Base-by-base conservation (phyloP, 179 eudicot species). In the Nepenthes alata region DNA sequence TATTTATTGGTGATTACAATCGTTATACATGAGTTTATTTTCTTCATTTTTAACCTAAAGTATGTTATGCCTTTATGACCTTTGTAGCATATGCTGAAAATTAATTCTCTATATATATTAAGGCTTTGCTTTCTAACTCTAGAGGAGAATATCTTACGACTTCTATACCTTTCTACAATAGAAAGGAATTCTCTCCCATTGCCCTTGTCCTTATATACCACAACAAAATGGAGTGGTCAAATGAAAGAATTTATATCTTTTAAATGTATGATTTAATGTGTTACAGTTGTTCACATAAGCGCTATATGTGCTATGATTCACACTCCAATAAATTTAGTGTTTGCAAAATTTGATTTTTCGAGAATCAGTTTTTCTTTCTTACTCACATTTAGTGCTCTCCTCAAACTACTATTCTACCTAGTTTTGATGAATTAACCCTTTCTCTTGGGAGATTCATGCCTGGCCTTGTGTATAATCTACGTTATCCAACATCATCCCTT, bases 61-160 rank as follows among this genome's bases (percentile, higher is more conserved):
- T 61, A 3, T 55, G 55, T 6, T 2, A 15, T 36, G 25, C 15
- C 6, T 61, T 61, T 37, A 3, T 41, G 61, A 1, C 2, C 2
- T 54, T 63, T n/a, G 0, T 44, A 11, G 52, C 59, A 3, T 5
- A n/a, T 11, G 12, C 38, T 7, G 41, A 68, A 11, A 55, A 36
- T 39, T 55, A 68, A 47, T 52, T 68, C 36, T 55, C 61, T 7
- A 68, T 37, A 4, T 3, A 0, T 11, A 44, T 68, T 14, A 55
- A 68, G 25, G 14, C 55, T 34, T 48, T 61, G n/a, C 35, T 15
- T 41, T 61, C 62, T 54, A 57, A 68, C 61, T 35, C 12, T 47
- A 57, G 67, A 11, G 72, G 66, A 12, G 72, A 68, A 47, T 56
- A 61, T 15, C 12, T 9, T 11, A 68, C 2, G 49, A 35, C 8